Evolutionary conservation across 805 yeast genomes (phyloP).

Genomic region (Spathaspora boniae): DNA sequence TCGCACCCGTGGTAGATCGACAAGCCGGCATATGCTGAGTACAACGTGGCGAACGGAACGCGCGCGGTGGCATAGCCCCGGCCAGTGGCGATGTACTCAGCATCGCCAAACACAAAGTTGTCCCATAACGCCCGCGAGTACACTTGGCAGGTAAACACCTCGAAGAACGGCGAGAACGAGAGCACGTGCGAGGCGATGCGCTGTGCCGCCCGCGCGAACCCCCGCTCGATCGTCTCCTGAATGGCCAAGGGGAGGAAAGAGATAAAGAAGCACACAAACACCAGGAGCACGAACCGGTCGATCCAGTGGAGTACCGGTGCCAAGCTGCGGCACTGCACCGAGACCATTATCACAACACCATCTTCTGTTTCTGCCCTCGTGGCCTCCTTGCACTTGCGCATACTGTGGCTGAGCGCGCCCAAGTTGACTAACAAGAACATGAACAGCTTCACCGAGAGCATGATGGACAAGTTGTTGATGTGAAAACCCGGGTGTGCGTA

Average conservation of each 20-base stretch:
- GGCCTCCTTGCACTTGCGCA: conserved; percentile 63
- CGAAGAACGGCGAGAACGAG: conserved; percentile 87
- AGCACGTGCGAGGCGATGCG: conserved; percentile 73
- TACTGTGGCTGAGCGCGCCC: conserved; percentile 74
- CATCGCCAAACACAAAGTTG: conserved; percentile 87
- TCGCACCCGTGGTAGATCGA: conserved; percentile 79
- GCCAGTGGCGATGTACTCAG: conserved; percentile 88
- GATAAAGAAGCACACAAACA: conserved; percentile 88
- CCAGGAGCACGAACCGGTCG: conserved; percentile 79
- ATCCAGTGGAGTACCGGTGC: conserved; percentile 91
- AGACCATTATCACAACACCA: conserved; percentile 43
- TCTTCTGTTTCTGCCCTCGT: no score
- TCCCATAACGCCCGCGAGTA: conserved; percentile 75
- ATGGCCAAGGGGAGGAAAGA: conserved; percentile 84
- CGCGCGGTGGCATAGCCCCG: conserved; percentile 90
- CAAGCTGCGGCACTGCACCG: conserved; percentile 78
- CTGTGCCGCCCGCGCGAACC: conserved; percentile 66
- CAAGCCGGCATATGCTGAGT: conserved; percentile 69
- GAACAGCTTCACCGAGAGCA: conserved; percentile 82
- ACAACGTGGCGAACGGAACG: conserved; percentile 64
- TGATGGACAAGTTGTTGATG: conserved; percentile 82
- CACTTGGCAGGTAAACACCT: conserved; percentile 92
- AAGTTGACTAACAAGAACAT: conserved; percentile 75
- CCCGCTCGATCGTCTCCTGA: conserved; percentile 86
- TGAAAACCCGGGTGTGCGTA: conserved; percentile 98